phyloP scores from a whole-genome alignment of 2,329 filamentous ascomycete genomes.

The Calonectria pseudoreteaudii region DNA sequence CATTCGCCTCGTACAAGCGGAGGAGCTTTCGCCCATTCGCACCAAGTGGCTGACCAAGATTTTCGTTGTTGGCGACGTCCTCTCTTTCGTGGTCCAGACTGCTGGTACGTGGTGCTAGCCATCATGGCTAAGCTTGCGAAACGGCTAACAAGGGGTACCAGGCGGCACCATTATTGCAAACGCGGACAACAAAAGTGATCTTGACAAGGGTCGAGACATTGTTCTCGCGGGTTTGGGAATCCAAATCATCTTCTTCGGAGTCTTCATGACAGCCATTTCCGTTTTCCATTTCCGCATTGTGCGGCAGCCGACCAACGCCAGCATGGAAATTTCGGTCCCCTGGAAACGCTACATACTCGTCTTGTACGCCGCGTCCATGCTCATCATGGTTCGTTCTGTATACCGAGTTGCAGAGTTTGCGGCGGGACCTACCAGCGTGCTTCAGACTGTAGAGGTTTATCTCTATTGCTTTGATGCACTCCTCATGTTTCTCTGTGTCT shows the following conservation, averaged over 20 bases:
- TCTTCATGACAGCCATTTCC: background rate
- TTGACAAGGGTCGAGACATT: background rate
- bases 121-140: background rate
- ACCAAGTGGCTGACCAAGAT: conserved; percentile 2
- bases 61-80: background rate
- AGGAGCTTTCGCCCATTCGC: background rate
- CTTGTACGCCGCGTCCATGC: background rate
- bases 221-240: background rate
- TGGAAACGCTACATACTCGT: background rate
- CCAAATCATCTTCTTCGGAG: background rate
- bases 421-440: background rate
- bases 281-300: conserved; percentile 52
- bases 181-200: background rate
- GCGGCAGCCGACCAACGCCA: background rate
- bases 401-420: background rate
- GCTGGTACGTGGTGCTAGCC: background rate
- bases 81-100: background rate
- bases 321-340: background rate
- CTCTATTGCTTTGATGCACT: conserved; percentile 11
- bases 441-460: conserved; percentile 1
- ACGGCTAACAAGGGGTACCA: background rate
- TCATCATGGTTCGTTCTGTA: background rate
- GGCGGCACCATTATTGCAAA: background rate
- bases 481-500: conserved; percentile 5
- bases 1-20: background rate